Evolutionary conservation across 2,329 filamentous ascomycete genomes (phyloP), one percentile per base, ranked within the genome.

Genomic region (Pseudopyrenochaeta lycopersici): DNA sequence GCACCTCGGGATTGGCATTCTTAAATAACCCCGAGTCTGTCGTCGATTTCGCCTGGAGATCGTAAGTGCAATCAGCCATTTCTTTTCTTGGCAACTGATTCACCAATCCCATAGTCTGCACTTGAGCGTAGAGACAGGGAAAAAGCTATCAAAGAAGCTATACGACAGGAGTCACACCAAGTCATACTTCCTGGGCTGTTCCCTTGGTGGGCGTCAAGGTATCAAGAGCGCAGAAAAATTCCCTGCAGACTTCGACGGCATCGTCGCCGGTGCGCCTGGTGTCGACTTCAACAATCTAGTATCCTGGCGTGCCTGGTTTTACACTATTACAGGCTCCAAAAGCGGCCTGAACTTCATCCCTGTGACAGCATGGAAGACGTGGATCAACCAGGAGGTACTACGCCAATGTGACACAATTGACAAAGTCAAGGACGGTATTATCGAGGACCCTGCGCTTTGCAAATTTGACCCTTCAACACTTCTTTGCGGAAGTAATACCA

Each of bases 361-460:
- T 0, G 20, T 51, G 3, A 39, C 39, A 15, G 59, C 58, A 9
- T 73, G 70, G 70, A 57, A 65, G 30, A 61, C 60, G 1, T 60
- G 63, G 50, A 78, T 82, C 15, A 76, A 80, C 54, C 60, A 75
- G 7, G 76, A 78, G 46, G 71, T 81, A n/a, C 57, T 84, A 15
- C 63, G 65, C 1, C 81, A 83, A 60, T 85, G 82, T 62, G 82
- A 84, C 62, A 64, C 63, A 1, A 67, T 82, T 11, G 82, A 84
- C 57, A 77, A 77, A 7, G 78, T 79, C 3, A 54, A 70, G 12
- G 82, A 84, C 60, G 79, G 79, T 3, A 78, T 82, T 38, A 72
- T 82, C 46, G 78, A 78, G 53, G 76, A 80, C 57, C 75, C 80
- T 0, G 67, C 64, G 1, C 63, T 77, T 5, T 71, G 66, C 52